Evolutionary conservation across 1,139 yeast species (phyloP).

Genomic region (Nakaseomyces uthaithaninus): DNA sequence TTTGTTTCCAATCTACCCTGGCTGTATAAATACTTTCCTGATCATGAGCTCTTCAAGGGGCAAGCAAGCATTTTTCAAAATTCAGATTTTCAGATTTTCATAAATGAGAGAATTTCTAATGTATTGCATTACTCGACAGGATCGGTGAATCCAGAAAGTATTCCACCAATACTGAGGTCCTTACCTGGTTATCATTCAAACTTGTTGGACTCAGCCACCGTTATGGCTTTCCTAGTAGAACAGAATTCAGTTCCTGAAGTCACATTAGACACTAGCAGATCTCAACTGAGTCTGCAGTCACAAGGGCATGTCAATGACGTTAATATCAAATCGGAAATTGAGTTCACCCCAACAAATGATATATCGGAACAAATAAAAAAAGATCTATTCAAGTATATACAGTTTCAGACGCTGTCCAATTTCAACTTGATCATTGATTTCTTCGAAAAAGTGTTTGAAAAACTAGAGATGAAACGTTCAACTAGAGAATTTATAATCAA

Average conservation of each 20-base stretch:
- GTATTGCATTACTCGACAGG: not conserved
- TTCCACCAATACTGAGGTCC: not conserved
- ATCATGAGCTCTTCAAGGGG: slow-evolving; percentile 27
- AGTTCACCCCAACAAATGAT: not conserved
- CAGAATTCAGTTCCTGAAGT: not conserved
- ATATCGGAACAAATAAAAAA: slow-evolving; percentile 14
- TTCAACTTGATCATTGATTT: slow-evolving; percentile 20
- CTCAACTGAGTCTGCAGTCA: not conserved
- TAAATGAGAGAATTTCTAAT: slow-evolving; percentile 12
- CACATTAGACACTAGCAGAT: not conserved
- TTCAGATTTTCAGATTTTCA: slow-evolving; percentile 21
- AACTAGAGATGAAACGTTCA: slow-evolving; percentile 24
- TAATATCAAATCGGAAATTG: not conserved
- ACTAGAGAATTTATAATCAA: slow-evolving; percentile 21
- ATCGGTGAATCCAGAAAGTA: not conserved
- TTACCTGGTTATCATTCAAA: slow-evolving; percentile 11
- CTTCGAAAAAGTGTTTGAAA: slow-evolving; percentile 22
- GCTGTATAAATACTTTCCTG: slow-evolving; percentile 25
- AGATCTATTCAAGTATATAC: slow-evolving; percentile 24
- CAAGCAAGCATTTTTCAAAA: slow-evolving; percentile 17
- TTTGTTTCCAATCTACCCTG: slow-evolving; percentile 26
- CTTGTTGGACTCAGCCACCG: not conserved
- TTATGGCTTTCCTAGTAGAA: slow-evolving; percentile 1
- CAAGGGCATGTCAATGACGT: not conserved
- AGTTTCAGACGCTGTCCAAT: slow-evolving; percentile 25